Evolutionary conservation across 2,329 filamentous ascomycete species (phyloP).

Genomic region (Tolypocladium album): DNA sequence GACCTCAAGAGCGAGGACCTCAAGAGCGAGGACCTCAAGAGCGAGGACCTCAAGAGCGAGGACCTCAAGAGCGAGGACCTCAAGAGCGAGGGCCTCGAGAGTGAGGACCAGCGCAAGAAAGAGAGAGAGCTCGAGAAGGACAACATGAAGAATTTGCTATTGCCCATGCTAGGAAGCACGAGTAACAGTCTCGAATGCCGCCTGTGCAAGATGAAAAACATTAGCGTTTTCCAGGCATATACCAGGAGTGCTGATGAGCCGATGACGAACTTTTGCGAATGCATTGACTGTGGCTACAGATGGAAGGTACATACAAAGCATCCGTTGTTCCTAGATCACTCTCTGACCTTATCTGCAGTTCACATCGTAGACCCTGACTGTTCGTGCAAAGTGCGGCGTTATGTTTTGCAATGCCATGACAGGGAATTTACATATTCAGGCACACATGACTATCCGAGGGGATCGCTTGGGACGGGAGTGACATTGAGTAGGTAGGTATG

Average conservation of each 20-base stretch:
- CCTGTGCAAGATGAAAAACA: constrained; percentile 87
- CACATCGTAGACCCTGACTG: constrained; percentile 8
- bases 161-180: constrained; percentile 81
- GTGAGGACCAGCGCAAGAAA: constrained; percentile 64
- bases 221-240: constrained; percentile 93
- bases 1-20: constrained; percentile 43
- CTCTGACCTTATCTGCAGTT: constrained; percentile 5
- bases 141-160: constrained; percentile 96
- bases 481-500: too few species aligned
- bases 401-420: constrained; percentile 5
- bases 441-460: neutral
- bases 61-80: too few species aligned
- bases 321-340: neutral
- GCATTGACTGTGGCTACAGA: constrained; percentile 56
- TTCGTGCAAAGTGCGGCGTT: constrained; percentile 4
- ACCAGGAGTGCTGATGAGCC: constrained; percentile 93
- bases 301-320: constrained; percentile 50
- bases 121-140: constrained; percentile 73
- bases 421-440: neutral
- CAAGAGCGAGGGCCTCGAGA: constrained; percentile 60
- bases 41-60: constrained; percentile 28
- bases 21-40: constrained; percentile 61
- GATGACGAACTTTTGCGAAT: constrained; percentile 68
- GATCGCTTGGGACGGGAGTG: neutral
- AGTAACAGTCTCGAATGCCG: constrained; percentile 80